Conservation (phyloP, 495 filamentous ascomycete species). For the Xeromyces bisporus region DNA sequence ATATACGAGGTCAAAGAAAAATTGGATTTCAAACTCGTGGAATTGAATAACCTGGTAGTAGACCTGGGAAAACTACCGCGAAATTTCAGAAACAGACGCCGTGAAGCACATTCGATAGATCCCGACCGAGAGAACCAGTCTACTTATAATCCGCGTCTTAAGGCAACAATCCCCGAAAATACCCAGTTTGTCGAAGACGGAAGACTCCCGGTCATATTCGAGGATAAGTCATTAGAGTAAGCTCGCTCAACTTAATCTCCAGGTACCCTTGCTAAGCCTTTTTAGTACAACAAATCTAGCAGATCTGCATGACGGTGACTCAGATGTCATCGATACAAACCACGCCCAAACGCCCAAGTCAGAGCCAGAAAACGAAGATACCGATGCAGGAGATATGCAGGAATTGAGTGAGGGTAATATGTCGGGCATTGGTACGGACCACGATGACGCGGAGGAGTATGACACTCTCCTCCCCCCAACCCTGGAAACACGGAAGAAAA, state of each 20-base stretch:
- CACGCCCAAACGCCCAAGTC: too few relatives aligned
- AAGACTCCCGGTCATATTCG: slow-evolving; percentile 62
- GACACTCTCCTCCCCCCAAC: slow-evolving; percentile 15
- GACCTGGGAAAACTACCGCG: slow-evolving; percentile 38
- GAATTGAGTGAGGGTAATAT: slow-evolving; percentile 2
- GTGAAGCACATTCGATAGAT: slow-evolving; percentile 5
- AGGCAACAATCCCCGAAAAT: slow-evolving; percentile 5
- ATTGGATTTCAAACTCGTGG: slow-evolving; percentile 50
- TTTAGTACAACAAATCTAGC: slow-evolving; percentile 28
- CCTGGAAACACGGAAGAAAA: slow-evolving; percentile 22
- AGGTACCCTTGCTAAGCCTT: slow-evolving; percentile 7
- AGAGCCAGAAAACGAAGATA: too few relatives aligned
- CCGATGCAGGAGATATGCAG: too few relatives aligned
- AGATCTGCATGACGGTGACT: slow-evolving; percentile 29
- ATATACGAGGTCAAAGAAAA: slow-evolving; percentile 50
- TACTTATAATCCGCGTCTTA: slow-evolving; percentile 5
- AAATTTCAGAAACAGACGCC: slow-evolving; percentile 10
- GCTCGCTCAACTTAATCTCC: too few relatives aligned
- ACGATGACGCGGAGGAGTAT: slow-evolving; percentile 3
- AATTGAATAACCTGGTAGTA: slow-evolving; percentile 46
- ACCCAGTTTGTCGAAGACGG: slow-evolving; percentile 31
- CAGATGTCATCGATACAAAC: slow-evolving; percentile 29
- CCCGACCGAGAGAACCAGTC: slow-evolving; percentile 8
- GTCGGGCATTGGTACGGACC: neutral
- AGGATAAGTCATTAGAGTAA: slow-evolving; percentile 70